A percentile compares a stretch with the other conserved stretches of the same genome.
Conservation (phyloP, 2,329 filamentous ascomycete species). For the Pseudonectria foliicola region DNA sequence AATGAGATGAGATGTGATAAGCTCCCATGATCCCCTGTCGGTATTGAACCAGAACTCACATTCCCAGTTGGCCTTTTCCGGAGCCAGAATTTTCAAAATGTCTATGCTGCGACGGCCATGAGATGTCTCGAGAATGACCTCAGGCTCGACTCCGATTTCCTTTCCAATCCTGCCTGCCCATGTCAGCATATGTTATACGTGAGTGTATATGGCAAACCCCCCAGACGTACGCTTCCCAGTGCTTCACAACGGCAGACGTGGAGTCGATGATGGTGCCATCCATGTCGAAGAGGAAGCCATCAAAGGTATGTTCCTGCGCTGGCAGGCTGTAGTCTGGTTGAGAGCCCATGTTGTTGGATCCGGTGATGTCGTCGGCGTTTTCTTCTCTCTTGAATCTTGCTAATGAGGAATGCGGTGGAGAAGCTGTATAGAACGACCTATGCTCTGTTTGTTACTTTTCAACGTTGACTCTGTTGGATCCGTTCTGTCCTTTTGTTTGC, state of each 20-base stretch:
- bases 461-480: too few species aligned
- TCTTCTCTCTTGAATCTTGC: background rate
- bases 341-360: slow-evolving; percentile 24
- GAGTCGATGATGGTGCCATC: slow-evolving; percentile 81
- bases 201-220: too few species aligned
- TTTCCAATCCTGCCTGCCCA: slow-evolving; percentile 59
- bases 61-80: slow-evolving; percentile 85
- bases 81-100: slow-evolving; percentile 68
- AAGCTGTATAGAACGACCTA: too few species aligned
- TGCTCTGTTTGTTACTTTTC: too few species aligned
- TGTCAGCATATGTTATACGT: too few species aligned
- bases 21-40: background rate
- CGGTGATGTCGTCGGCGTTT: background rate
- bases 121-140: slow-evolving; percentile 79
- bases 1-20: background rate
- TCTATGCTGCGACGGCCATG: slow-evolving; percentile 90
- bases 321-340: slow-evolving; percentile 34
- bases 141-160: slow-evolving; percentile 78
- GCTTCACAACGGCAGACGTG: slow-evolving; percentile 67
- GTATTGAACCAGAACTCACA: slow-evolving; percentile 50
- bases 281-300: slow-evolving; percentile 64
- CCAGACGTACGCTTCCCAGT: slow-evolving; percentile 59
- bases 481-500: too few species aligned
- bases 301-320: slow-evolving; percentile 41
- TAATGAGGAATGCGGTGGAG: background rate